Percentiles rank a stretch among this genome's conserved stretches.
These are phyloP conservation scores for Acacia confusa DNA, from an alignment of 306 rosid species.

Conservation along the genomic window DNA sequence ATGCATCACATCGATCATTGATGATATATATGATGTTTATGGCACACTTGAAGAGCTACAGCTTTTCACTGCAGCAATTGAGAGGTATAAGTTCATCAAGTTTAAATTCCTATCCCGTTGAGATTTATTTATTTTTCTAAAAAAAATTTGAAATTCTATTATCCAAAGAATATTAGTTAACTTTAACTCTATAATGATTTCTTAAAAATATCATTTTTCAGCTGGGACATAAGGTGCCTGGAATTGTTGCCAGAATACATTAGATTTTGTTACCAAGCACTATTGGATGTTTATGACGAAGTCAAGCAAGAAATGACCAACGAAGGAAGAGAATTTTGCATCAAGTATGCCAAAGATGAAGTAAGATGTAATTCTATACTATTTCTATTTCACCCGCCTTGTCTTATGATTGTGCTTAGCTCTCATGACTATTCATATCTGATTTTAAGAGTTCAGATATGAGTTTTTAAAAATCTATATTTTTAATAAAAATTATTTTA, in stretches of 20 bases:
- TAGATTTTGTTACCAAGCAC: conserved; percentile 7
- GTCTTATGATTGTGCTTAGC: too few species aligned
- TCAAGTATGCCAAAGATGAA: conserved; percentile 26
- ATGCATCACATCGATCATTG: not conserved
- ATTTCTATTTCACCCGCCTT: too few species aligned
- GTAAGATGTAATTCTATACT: not conserved
- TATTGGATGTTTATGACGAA: conserved; percentile 19
- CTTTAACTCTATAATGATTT: too few species aligned
- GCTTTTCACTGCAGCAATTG: conserved; percentile 38
- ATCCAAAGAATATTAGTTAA: not conserved
- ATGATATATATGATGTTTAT: conserved; percentile 52
- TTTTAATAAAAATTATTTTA: too few species aligned
- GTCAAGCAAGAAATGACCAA: conserved; percentile 17
- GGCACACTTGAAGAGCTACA: conserved; percentile 51
- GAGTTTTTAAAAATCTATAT: too few species aligned
- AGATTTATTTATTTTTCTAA: not conserved
- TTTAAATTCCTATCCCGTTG: too few species aligned
- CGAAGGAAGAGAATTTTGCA: conserved; percentile 16
- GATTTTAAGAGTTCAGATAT: too few species aligned
- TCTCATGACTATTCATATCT: too few species aligned
- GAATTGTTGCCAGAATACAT: conserved; percentile 22
- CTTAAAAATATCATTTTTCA: not conserved
- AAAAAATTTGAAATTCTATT: not conserved
- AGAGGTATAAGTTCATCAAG: conserved; percentile 29
- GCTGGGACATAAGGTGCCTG: conserved; percentile 2